phyloP scores from a whole-genome alignment of 2,329 filamentous ascomycete species.

The Pseudogymnoascus sp. region DNA sequence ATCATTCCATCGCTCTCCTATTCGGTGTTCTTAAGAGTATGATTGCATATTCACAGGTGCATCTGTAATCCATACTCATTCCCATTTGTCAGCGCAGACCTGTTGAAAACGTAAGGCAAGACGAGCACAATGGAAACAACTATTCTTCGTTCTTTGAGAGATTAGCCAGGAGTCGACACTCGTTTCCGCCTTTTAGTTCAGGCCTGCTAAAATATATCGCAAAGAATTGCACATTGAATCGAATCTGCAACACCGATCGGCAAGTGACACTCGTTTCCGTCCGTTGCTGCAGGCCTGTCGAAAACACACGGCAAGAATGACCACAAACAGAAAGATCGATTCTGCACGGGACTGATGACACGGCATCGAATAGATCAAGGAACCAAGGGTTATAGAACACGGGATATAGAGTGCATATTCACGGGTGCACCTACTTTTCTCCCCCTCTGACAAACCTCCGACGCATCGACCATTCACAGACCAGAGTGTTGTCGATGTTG shows the following conservation, averaged over 20 bases:
- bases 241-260: too few relatives aligned
- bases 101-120: not conserved
- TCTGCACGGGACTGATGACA: not conserved
- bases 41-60: too few relatives aligned
- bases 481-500: not conserved
- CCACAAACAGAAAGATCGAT: not conserved
- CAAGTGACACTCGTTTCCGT: not conserved
- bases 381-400: not conserved
- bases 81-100: not conserved
- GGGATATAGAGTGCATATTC: slow-evolving; percentile 2
- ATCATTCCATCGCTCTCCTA: too few relatives aligned
- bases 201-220: too few relatives aligned
- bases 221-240: too few relatives aligned
- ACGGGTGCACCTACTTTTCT: not conserved
- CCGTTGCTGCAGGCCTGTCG: too few relatives aligned
- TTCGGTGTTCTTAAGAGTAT: too few relatives aligned
- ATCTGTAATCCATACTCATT: too few relatives aligned
- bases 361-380: slow-evolving; percentile 3
- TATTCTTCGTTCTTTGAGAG: too few relatives aligned
- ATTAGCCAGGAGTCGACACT: too few relatives aligned
- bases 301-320: not conserved
- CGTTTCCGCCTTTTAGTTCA: too few relatives aligned
- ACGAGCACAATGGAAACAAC: too few relatives aligned
- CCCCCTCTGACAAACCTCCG: not conserved
- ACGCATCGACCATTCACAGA: not conserved